Base-by-base conservation (phyloP, 768 basidiomycete genomes). In the Cystobasidium onofrii region DNA sequence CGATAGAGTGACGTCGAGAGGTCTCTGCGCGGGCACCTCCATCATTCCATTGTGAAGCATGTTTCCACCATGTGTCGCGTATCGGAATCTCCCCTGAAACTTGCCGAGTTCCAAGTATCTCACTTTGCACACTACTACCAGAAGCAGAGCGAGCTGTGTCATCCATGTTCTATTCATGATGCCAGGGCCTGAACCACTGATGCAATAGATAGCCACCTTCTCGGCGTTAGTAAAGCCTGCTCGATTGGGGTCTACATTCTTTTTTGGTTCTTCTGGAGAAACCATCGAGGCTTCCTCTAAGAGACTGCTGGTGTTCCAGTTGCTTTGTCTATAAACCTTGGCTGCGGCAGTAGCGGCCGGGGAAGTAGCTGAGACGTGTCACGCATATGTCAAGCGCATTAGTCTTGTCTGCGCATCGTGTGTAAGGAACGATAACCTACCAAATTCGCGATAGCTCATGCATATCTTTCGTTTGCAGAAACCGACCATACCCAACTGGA, bases 31-130 rank as follows among this genome's bases (percentile, higher is more conserved):
- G 29, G 7, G 6, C 52, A 20, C 29, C 52, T 9, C 54, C 46
- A 33, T 55, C 50, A 17, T 71, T 55, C 69, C 69, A 71, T 31
- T 60, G 52, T 9, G 69, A 71, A 31, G 33, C 27, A 57, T 46
- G 69, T 34, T 71, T 36, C 69, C 69, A 71, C 69, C 69, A 71
- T 15, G n/a, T 61, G 29, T 71, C 54, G 54, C 54, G 33, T 23
- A 36, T 60, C 15, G n/a, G 25, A 6, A 36, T 55, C 9, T 36
- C 69, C 69, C 29, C n/a, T 6, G 54, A 55, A 34, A 54, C 50
- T 23, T 31, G 54, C 18, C 52, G 69, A 29, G 7, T 60, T 1
- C 39, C 50, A 13, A 71, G 69, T 7, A 71, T 36, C n/a, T 60
- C 69, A 29, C 46, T 54, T 36, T 71, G 69, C 25, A 71, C 69